These are phyloP conservation scores for Phellopilus nigrolimitatus DNA, from an alignment of 1,284 basidiomycete genomes.

Conservation along the genomic window DNA sequence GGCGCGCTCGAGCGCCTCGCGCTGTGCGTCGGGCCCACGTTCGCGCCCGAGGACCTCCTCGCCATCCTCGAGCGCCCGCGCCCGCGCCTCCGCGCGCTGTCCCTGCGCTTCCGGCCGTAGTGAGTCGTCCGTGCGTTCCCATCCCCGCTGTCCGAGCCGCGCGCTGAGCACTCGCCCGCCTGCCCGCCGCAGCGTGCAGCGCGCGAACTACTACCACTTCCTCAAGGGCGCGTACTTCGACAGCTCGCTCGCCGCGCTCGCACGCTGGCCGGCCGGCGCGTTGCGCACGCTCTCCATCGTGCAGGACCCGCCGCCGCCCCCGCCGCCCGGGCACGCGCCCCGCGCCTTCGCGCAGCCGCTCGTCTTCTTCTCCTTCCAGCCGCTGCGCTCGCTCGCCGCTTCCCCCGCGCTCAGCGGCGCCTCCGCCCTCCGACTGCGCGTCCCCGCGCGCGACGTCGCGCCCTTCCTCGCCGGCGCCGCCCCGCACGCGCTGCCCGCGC, in stretches of 20 bases:
- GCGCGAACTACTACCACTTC: slow-evolving; percentile 65
- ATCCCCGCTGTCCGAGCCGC: slow-evolving; percentile 3
- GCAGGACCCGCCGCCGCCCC: slow-evolving; percentile 58
- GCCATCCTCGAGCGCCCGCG: slow-evolving; percentile 45
- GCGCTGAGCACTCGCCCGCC: no score
- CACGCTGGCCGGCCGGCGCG: slow-evolving; percentile 46
- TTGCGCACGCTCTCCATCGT: slow-evolving; percentile 54
- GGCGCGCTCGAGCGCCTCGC: slow-evolving; percentile 40
- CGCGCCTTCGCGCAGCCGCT: slow-evolving; percentile 77
- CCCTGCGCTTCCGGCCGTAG: slow-evolving; percentile 66
- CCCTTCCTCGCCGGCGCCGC: slow-evolving; percentile 36
- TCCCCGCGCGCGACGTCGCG: slow-evolving; percentile 53
- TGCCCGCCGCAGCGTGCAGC: slow-evolving; percentile 49
- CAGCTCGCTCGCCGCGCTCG: slow-evolving; percentile 45
- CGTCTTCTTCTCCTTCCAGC: slow-evolving; percentile 63
- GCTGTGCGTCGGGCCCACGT: slow-evolving; percentile 57
- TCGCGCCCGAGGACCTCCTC: slow-evolving; percentile 62
- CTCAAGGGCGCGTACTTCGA: slow-evolving; percentile 73
- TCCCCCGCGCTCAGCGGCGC: slow-evolving; percentile 41
- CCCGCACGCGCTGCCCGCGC: slow-evolving; percentile 33
- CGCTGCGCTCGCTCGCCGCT: slow-evolving; percentile 40
- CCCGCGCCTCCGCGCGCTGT: slow-evolving; percentile 38
- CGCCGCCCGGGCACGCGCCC: slow-evolving; percentile 28
- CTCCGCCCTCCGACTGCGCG: slow-evolving; percentile 48
- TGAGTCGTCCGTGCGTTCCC: slow-evolving; percentile 31